A percentile compares a stretch with the other conserved stretches of the same genome.
Evolutionary conservation across 768 basidiomycete genomes (phyloP).

Genomic region (Dioszegia crocea): DNA sequence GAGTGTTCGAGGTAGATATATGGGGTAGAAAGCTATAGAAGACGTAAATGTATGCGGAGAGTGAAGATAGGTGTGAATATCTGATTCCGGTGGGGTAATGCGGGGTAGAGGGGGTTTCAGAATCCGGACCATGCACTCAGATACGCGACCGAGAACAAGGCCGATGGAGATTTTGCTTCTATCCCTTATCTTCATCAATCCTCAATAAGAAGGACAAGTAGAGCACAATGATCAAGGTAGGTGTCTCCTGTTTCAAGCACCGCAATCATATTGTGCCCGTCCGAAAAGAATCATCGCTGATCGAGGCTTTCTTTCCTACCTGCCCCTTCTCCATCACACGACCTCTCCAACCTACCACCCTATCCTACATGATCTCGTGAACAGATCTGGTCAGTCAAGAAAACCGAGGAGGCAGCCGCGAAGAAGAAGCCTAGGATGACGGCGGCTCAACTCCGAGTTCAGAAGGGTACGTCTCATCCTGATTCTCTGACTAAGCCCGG

Average conservation of each 20-base stretch:
- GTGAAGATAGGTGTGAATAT: not conserved
- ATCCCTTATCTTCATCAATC: no score
- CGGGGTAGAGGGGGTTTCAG: not conserved
- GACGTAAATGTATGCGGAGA: not conserved
- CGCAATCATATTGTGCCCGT: not conserved
- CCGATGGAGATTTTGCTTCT: not conserved
- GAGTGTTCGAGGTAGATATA: no score
- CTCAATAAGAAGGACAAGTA: not conserved
- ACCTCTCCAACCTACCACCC: not conserved
- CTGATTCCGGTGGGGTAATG: not conserved
- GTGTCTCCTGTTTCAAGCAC: not conserved
- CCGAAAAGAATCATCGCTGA: not conserved
- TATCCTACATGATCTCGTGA: not conserved
- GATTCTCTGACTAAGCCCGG: no score
- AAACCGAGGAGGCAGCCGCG: slow-evolving; percentile 92
- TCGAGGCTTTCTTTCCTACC: not conserved
- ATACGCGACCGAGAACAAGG: not conserved
- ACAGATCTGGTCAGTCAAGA: slow-evolving; percentile 99
- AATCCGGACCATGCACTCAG: not conserved
- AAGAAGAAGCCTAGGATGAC: slow-evolving; percentile 99
- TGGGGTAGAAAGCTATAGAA: not conserved
- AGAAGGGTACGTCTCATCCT: slow-evolving; percentile 69
- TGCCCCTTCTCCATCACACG: not conserved
- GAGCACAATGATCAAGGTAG: slow-evolving; percentile 43
- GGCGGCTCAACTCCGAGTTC: slow-evolving; percentile 97